phyloP scores from a whole-genome alignment of 2,329 filamentous ascomycete genomes.

The Neoscytalidium dimidiatum region DNA sequence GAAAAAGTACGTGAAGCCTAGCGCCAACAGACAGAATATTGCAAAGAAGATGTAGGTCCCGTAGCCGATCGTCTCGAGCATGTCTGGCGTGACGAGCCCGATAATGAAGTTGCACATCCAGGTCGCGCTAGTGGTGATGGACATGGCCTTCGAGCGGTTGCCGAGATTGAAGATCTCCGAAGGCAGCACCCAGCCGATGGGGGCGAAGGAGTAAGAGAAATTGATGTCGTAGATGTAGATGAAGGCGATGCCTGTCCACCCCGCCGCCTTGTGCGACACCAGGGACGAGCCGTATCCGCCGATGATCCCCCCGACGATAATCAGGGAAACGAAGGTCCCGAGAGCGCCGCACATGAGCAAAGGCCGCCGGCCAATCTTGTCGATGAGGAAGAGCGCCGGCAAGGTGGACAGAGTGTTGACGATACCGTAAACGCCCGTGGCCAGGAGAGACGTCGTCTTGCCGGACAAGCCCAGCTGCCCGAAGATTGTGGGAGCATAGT shows the following conservation, averaged over 20 bases:
- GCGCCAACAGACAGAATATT: slow-evolving; percentile 39
- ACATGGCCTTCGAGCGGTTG: slow-evolving; percentile 49
- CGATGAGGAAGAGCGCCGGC: slow-evolving; percentile 57
- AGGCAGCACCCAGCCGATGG: slow-evolving; percentile 65
- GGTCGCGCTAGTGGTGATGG: slow-evolving; percentile 57
- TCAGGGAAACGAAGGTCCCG: slow-evolving; percentile 46
- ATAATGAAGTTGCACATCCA: slow-evolving; percentile 66
- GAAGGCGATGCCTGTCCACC: slow-evolving; percentile 52
- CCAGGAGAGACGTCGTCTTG: slow-evolving; percentile 39
- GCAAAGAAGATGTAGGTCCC: slow-evolving; percentile 38
- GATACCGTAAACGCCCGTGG: slow-evolving; percentile 58
- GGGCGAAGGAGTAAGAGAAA: slow-evolving; percentile 78
- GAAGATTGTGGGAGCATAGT: slow-evolving; percentile 53
- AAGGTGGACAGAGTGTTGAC: slow-evolving; percentile 58
- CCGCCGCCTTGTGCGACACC: slow-evolving; percentile 51
- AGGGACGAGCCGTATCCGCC: slow-evolving; percentile 55
- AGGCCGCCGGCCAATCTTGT: slow-evolving; percentile 55
- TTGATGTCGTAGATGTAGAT: slow-evolving; percentile 23
- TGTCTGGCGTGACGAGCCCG: slow-evolving; percentile 63
- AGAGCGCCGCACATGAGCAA: slow-evolving; percentile 53
- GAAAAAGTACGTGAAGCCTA: slow-evolving; percentile 29
- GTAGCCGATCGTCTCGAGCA: slow-evolving; percentile 58
- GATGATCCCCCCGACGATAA: slow-evolving; percentile 45
- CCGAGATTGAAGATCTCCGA: slow-evolving; percentile 46
- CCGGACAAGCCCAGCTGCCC: slow-evolving; percentile 42